phyloP scores from a whole-genome alignment of 1,284 basidiomycete genomes.

The Pisolithus thermaeus region DNA sequence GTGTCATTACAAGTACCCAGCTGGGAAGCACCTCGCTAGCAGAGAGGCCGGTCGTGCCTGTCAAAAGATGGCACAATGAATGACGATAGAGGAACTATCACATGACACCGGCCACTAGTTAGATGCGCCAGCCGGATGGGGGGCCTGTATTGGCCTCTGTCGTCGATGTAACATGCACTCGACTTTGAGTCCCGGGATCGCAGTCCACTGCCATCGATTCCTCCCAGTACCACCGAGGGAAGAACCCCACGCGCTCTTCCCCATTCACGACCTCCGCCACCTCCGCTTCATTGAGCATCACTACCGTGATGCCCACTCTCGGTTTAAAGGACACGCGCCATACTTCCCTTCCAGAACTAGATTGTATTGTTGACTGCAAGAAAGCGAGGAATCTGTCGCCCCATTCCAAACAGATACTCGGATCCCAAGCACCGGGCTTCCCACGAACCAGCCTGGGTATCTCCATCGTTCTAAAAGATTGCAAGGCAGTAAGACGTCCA shows the following conservation, averaged over 20 bases:
- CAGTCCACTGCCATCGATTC: conserved; percentile 20
- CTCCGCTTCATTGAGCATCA: conserved; percentile 39
- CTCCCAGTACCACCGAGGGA: conserved; percentile 70
- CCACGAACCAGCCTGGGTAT: conserved; percentile 72
- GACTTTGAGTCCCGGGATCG: conserved; percentile 4
- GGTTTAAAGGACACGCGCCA: conserved; percentile 68
- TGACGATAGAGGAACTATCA: conserved; percentile 15
- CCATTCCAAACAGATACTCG: conserved; percentile 70
- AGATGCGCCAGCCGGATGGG: conserved; percentile 16
- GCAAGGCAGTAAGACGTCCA: conserved; percentile 59
- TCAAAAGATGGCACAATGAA: conserved; percentile 2
- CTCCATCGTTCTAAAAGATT: conserved; percentile 67
- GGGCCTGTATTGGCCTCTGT: not conserved
- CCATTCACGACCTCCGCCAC: conserved; percentile 54
- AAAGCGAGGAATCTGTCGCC: conserved; percentile 59
- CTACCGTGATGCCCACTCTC: conserved; percentile 42
- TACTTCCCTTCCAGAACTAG: conserved; percentile 31
- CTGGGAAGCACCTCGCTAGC: conserved; percentile 6
- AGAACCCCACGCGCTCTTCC: conserved; percentile 69
- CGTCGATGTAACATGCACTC: conserved; percentile 6
- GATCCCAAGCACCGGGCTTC: conserved; percentile 74
- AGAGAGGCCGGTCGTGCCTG: conserved; percentile 3
- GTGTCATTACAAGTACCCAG: conserved; percentile 3
- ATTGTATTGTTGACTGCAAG: conserved; percentile 37
- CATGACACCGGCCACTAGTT: conserved; percentile 13